phyloP scores from a whole-genome alignment of 257 asterid species.

The Solanum lycopersicoides region DNA sequence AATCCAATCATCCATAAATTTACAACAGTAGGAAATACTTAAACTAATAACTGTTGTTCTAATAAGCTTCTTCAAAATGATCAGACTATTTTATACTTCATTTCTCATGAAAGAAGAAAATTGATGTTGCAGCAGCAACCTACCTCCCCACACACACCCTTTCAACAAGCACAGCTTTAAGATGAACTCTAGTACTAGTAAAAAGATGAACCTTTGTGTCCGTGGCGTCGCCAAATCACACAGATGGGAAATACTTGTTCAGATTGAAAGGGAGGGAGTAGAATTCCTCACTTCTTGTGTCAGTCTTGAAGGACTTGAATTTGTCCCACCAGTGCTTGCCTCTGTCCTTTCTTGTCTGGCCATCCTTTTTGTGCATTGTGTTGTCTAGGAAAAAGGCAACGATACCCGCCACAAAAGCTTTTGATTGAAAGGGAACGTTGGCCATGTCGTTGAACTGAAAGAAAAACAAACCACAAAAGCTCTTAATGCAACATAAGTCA shows the following conservation, averaged over 20 bases:
- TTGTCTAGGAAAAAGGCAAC: constrained; percentile 75
- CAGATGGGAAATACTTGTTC: constrained; percentile 92
- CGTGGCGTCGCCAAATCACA: constrained; percentile 18
- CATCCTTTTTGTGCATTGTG: constrained; percentile 69
- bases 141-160: background rate
- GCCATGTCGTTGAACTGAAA: constrained; percentile 73
- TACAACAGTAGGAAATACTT: constrained; percentile 1
- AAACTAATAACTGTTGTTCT: background rate
- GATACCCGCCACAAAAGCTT: constrained; percentile 86
- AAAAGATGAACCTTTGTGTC: constrained; percentile 4
- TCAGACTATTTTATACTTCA: constrained; percentile 28
- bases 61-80: constrained; percentile 25
- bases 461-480: background rate
- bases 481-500: background rate
- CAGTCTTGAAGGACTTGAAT: constrained; percentile 64
- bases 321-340: constrained; percentile 99
- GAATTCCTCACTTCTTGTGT: constrained; percentile 84
- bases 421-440: constrained; percentile 78
- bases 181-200: constrained; percentile 2
- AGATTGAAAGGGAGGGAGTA: constrained; percentile 87
- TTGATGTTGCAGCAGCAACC: constrained; percentile 10
- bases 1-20: constrained; percentile 4
- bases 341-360: constrained; percentile 61
- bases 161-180: constrained; percentile 1
- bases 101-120: constrained; percentile 32